phyloP scores from a whole-genome alignment of 2,329 filamentous ascomycete genomes.

The Alternaria angustiovoidea region DNA sequence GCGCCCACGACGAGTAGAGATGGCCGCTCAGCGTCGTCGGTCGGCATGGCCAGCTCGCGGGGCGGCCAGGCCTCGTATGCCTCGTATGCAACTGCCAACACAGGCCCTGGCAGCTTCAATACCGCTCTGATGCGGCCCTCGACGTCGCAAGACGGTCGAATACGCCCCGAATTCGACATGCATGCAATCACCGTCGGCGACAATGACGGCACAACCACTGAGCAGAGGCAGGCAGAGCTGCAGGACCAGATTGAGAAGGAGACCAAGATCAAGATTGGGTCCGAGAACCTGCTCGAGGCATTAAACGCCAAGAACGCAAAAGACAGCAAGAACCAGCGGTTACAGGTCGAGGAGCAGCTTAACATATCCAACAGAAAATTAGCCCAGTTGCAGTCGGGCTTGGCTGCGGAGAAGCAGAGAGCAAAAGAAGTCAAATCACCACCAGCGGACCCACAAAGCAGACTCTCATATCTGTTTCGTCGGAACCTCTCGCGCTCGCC shows the following conservation, averaged over 20 bases:
- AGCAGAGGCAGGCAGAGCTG: conserved; percentile 77
- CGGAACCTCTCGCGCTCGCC: conserved; percentile 64
- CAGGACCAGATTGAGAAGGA: conserved; percentile 91
- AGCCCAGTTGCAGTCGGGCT: conserved; percentile 64
- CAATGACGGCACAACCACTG: conserved; percentile 66
- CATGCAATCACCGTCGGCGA: conserved; percentile 65
- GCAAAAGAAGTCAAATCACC: conserved; percentile 61
- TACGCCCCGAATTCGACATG: conserved; percentile 64
- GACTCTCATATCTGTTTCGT: conserved; percentile 66
- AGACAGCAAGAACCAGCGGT: conserved; percentile 76
- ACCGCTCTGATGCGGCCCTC: conserved; percentile 78
- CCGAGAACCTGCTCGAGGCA: conserved; percentile 96
- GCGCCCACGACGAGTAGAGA: conserved; percentile 59
- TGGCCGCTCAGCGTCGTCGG: conserved; percentile 63
- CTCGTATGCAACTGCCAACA: conserved; percentile 71
- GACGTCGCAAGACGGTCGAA: conserved; percentile 68
- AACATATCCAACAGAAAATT: conserved; percentile 83
- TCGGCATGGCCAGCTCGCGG: conserved; percentile 68
- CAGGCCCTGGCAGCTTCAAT: conserved; percentile 81
- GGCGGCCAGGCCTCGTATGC: conserved; percentile 70
- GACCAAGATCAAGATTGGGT: conserved; percentile 96
- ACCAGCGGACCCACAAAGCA: conserved; percentile 58
- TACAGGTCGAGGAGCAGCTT: conserved; percentile 78
- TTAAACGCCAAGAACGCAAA: conserved; percentile 94
- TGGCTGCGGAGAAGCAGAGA: conserved; percentile 68